Evolutionary conservation across 1,139 yeast genomes (phyloP).

Genomic region (Suhomyces choctaworum): DNA sequence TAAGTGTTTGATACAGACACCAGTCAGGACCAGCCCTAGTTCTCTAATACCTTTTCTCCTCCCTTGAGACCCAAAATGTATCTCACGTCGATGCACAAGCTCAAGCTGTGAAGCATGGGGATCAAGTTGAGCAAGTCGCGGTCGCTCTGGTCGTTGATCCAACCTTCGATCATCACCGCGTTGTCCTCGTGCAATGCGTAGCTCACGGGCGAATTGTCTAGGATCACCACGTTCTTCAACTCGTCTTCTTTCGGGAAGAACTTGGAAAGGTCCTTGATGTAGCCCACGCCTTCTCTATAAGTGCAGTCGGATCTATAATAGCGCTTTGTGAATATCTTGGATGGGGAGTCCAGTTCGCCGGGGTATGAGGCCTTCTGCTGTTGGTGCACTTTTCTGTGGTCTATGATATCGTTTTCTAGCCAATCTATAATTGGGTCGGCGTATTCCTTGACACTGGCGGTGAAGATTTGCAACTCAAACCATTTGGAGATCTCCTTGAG

Average conservation of each 20-base stretch:
- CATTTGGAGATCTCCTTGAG: constrained; percentile 76
- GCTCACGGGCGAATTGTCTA: constrained; percentile 91
- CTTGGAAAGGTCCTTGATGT: constrained; percentile 76
- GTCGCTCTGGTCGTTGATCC: constrained; percentile 95
- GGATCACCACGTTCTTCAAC: constrained; percentile 69
- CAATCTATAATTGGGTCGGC: constrained; percentile 97
- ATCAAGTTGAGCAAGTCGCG: constrained; percentile 74
- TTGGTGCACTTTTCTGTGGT: constrained; percentile 14
- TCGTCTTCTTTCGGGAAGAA: constrained; percentile 50
- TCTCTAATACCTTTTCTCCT: constrained; percentile 72
- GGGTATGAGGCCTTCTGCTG: neutral
- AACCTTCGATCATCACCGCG: constrained; percentile 92
- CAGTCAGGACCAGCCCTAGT: constrained; percentile 5
- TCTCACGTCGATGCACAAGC: constrained; percentile 86
- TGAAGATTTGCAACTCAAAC: constrained; percentile 87
- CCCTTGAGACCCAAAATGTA: constrained; percentile 69
- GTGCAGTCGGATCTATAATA: constrained; percentile 82
- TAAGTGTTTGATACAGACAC: too few species aligned
- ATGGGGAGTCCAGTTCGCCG: constrained; percentile 22
- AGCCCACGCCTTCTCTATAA: constrained; percentile 75
- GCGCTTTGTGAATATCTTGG: constrained; percentile 52
- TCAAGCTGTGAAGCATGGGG: constrained; percentile 77
- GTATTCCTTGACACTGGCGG: constrained; percentile 92
- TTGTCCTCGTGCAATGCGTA: constrained; percentile 82
- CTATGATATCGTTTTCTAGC: constrained; percentile 50